These are phyloP conservation scores for Primulina huaijiensis DNA, from an alignment of 257 asterid genomes.

Conservation along the genomic window DNA sequence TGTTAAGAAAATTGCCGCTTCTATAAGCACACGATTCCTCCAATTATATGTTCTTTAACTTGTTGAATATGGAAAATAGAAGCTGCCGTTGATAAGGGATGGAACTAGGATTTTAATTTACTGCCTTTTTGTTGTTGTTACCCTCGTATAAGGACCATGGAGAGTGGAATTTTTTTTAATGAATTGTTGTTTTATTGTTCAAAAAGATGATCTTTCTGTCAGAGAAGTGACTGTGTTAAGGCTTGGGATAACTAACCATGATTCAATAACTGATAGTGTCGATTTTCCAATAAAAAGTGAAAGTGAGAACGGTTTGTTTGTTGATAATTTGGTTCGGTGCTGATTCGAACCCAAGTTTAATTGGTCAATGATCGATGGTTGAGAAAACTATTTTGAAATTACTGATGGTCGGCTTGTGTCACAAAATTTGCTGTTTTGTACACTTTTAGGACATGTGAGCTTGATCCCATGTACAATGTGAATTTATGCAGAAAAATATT, in stretches of 20 bases:
- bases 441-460: not conserved
- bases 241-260: not conserved
- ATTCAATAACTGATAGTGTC: not conserved
- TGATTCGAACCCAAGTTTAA: not conserved
- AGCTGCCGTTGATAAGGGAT: not conserved
- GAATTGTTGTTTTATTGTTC: no score
- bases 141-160: not conserved
- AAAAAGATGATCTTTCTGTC: not conserved
- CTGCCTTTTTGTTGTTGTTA: not conserved
- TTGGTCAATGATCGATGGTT: not conserved
- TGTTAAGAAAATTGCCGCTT: not conserved
- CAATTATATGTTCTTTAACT: not conserved
- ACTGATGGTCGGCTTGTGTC: not conserved
- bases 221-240: not conserved
- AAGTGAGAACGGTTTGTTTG: not conserved
- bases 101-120: not conserved
- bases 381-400: not conserved
- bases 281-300: not conserved
- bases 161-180: not conserved
- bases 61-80: not conserved
- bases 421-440: not conserved
- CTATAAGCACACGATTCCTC: not conserved
- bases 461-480: slow-evolving; percentile 18
- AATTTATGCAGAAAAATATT: slow-evolving; percentile 27
- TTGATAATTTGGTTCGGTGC: not conserved